Conservation (phyloP, 768 basidiomycete species). For the Rubroboletus satanas region DNA sequence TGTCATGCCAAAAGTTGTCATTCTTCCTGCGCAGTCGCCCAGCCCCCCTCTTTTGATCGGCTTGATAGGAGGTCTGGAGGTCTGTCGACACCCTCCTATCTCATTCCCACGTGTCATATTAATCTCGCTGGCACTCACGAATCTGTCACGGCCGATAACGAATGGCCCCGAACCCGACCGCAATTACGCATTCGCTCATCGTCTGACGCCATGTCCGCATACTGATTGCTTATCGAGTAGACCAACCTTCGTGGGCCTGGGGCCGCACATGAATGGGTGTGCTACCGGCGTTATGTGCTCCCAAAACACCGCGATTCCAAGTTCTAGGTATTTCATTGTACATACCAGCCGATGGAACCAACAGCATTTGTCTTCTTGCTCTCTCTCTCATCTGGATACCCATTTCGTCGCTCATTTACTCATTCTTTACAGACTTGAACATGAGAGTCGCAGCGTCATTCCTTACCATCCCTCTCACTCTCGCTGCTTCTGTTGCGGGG, state of each 20-base stretch:
- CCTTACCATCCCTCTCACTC: neutral
- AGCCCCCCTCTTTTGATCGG: neutral
- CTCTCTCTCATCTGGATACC: neutral
- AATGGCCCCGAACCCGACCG: no score
- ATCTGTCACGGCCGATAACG: no score
- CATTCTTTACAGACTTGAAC: neutral
- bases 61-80: no score
- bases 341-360: neutral
- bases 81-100: no score
- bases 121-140: no score
- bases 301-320: slow-evolving; percentile 3
- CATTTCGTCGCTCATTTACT: neutral
- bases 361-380: neutral
- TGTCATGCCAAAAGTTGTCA: slow-evolving; percentile 4
- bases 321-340: neutral
- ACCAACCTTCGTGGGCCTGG: no score
- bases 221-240: neutral
- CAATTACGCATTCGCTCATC: no score
- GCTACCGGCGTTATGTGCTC: neutral
- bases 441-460: neutral
- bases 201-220: neutral
- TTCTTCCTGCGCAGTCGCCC: slow-evolving; percentile 1
- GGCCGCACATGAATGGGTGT: neutral
- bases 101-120: no score
- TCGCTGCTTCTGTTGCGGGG: neutral